Evolutionary conservation across 805 yeast species (phyloP).

Genomic region (Starmerella geochares): DNA sequence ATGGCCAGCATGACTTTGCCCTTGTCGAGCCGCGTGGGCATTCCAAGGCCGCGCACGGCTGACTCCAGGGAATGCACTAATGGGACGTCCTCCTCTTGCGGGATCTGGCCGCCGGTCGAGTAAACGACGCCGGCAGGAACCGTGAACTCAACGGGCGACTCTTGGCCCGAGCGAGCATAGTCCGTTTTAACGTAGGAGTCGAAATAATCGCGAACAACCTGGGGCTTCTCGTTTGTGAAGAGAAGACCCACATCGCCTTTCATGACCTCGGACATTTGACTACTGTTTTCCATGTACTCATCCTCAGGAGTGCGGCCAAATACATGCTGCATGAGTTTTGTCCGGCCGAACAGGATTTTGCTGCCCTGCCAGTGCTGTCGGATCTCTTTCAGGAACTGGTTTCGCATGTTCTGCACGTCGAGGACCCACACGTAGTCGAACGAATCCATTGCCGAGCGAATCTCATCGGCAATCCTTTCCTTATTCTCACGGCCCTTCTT

Average conservation of each 20-base stretch:
- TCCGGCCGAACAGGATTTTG: constrained; percentile 78
- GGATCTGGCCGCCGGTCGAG: constrained; percentile 89
- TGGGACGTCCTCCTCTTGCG: constrained; percentile 88
- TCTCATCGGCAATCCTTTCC: constrained; percentile 80
- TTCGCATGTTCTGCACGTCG: constrained; percentile 82
- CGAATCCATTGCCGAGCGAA: constrained; percentile 68
- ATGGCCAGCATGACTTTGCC: constrained; percentile 75
- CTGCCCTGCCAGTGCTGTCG: constrained; percentile 91
- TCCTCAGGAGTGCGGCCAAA: constrained; percentile 79
- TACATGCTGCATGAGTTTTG: constrained; percentile 86
- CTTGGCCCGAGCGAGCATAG: constrained; percentile 80
- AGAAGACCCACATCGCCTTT: constrained; percentile 78
- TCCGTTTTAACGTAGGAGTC: constrained; percentile 66
- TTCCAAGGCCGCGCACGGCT: constrained; percentile 76
- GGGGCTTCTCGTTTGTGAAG: constrained; percentile 79
- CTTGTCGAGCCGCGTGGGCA: constrained; percentile 80
- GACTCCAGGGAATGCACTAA: constrained; percentile 94
- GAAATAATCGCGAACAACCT: constrained; percentile 85
- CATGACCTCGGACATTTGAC: constrained; percentile 51
- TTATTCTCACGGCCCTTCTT: constrained; percentile 92
- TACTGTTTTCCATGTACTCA: constrained; percentile 79
- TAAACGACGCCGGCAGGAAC: constrained; percentile 86
- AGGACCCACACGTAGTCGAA: constrained; percentile 76
- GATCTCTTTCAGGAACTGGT: constrained; percentile 87
- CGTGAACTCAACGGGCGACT: constrained; percentile 69